Evolutionary conservation across 345 rosid genomes (phyloP).

Genomic region (Lagerstroemia speciosa): DNA sequence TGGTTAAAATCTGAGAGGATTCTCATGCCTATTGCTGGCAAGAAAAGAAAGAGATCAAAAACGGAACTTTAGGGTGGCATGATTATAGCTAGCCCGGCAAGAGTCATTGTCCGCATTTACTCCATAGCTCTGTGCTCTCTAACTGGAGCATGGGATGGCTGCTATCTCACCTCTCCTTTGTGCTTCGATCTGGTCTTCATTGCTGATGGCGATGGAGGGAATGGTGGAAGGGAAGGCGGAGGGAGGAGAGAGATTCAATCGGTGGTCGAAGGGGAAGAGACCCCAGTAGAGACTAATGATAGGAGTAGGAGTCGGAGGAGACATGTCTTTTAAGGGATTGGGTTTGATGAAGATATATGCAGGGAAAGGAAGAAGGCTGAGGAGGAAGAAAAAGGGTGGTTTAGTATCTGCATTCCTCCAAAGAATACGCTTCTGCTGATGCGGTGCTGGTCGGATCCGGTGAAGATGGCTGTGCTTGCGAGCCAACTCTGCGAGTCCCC

Average conservation of each 20-base stretch:
- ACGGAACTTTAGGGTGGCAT: no score
- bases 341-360: constrained; percentile 27
- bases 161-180: no score
- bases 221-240: constrained; percentile 32
- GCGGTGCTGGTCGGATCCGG: constrained; percentile 98
- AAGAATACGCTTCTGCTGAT: constrained; percentile 80
- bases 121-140: no score
- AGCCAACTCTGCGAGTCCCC: constrained; percentile 64
- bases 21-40: no score
- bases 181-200: no score
- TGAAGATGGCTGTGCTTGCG: constrained; percentile 79
- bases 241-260: constrained; percentile 56
- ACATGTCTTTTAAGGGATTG: constrained; percentile 64
- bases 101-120: no score
- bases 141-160: no score
- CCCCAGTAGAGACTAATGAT: constrained; percentile 19
- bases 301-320: constrained; percentile 52
- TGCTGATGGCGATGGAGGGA: constrained; percentile 1
- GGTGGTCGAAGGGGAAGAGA: constrained; percentile 21
- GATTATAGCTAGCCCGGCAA: no score
- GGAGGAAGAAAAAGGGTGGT: constrained; percentile 37
- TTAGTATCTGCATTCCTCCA: constrained; percentile 66
- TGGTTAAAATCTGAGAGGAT: no score
- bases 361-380: constrained; percentile 9
- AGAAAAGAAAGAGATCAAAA: no score